A percentile compares a stretch with the other conserved stretches of the same genome.
Evolutionary conservation across 345 rosid species (phyloP).

Genomic region (Gossypium raimondii): DNA sequence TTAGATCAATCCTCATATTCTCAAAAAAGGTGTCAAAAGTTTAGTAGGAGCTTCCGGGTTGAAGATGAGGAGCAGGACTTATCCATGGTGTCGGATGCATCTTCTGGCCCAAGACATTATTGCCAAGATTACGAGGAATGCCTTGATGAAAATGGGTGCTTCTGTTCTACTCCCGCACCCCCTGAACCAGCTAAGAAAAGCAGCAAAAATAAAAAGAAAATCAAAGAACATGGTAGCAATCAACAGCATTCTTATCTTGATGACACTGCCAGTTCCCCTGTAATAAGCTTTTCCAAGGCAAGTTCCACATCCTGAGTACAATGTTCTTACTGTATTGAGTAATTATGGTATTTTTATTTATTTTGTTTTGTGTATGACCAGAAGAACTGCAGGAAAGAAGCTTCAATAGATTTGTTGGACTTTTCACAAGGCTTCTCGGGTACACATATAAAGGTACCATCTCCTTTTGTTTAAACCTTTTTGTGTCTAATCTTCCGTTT

Average conservation of each 20-base stretch:
- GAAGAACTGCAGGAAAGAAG: constrained; percentile 31
- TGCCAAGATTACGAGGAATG: constrained; percentile 33
- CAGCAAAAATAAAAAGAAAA: constrained; percentile 36
- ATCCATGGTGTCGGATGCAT: constrained; percentile 93
- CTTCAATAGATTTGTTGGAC: constrained; percentile 34
- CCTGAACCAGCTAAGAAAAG: constrained; percentile 26
- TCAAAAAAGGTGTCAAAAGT: constrained; percentile 22
- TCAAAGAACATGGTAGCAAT: constrained; percentile 26
- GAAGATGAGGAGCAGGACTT: constrained; percentile 56
- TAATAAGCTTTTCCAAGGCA: constrained; percentile 38
- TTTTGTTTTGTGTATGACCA: constrained; percentile 14
- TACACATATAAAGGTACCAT: constrained; percentile 39
- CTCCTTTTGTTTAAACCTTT: neutral
- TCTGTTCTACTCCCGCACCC: constrained; percentile 16
- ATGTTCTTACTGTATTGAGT: neutral
- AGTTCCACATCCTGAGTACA: constrained; percentile 16
- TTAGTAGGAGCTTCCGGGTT: constrained; percentile 21
- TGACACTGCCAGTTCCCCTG: constrained; percentile 80
- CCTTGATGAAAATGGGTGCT: constrained; percentile 31
- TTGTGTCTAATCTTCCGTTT: neutral
- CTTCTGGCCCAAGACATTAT: constrained; percentile 67
- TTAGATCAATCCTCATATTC: constrained; percentile 55
- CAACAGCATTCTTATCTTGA: constrained; percentile 45
- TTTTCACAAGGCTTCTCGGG: constrained; percentile 46
- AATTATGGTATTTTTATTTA: constrained; percentile 6